Base-by-base conservation (phyloP, 78 protist species). In the Monocercomonoides exilis region DNA sequence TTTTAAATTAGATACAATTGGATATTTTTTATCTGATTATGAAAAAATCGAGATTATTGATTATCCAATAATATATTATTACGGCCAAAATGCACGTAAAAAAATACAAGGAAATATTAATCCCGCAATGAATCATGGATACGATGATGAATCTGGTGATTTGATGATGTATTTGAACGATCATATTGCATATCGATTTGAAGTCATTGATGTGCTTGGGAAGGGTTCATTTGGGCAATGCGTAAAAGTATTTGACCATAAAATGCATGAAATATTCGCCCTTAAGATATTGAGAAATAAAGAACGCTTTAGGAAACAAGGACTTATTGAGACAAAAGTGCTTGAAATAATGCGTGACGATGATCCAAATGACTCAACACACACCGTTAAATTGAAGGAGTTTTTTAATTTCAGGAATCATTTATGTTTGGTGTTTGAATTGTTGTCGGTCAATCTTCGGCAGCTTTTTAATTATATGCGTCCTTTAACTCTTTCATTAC, bases 251-350 rank as follows among this genome's bases (percentile, higher is more conserved):
- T 1, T 1, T 36, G 44, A 85, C 87, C 1, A 1, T 2, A n/a
- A 35, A 0, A 54, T 36, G 41, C 41, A 36, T 3, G 87, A 85
- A 35, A 3, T 1, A 45, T 35, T 45, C 1, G 87, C 87, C 1
- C 32, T 85, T 3, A 85, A 85, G 44, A 85, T 46, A 77, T 63
- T 85, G 64, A 80, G 43, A n/a, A 11, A 1, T n/a, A 80, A 80
- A 45, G 1, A 4, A n/a, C 44, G 64, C 42, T 80, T 80, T n/a
- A 44, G 6, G 35, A 2, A 4, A 32, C 84, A 80, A n/a, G 80
- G 44, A 38, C 80, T 4, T 21, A 2, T 77, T 21, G 80, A 77
- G 2, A 77, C 36, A 38, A 11, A 2, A 11, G 44, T 77, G 44
- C 80, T 77, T 38, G 44, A 77, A 41, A 1, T 38, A 11, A 2